Base-by-base conservation (phyloP, 305 asterid genomes). In the Solanum hybrid region DNA sequence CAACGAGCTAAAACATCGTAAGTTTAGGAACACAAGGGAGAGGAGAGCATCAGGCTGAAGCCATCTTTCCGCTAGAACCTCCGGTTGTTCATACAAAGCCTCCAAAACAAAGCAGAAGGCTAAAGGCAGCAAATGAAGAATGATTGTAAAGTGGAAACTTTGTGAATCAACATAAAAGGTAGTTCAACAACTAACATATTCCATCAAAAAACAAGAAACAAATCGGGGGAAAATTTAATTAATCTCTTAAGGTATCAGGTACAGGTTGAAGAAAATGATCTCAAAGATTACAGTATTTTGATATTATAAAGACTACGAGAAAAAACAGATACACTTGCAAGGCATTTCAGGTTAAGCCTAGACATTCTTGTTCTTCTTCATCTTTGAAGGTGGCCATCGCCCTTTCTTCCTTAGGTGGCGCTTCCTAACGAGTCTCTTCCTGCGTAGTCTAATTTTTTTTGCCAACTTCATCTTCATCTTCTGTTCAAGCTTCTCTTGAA, bases 371-470 rank as follows among this genome's bases (percentile, higher is more conserved):
- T 95, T 94, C 93, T 95, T 95, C 93, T 93, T 95, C 97, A 95
- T 10, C 93, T 95, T 95, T 4, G 97, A 95, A 88, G 97, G 98
- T 11, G 98, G 97, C 98, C 98, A 95, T 81, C 97, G 90, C 7
- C 97, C 98, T 92, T 93, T 95, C 94, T 95, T 95, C 96, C 98
- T 95, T 90, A 95, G 91, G 89, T 91, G 96, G 77, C 97, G 97
- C 89, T 95, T 95, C 94, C 93, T 90, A 86, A 95, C 92, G 15
- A 95, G 98, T 93, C 96, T 92, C 94, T 95, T 95, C 90, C 97
- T 93, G 91, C 94, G 92, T 10, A 95, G 94, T 90, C 98, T 92
- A 51, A 95, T 90, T 92, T 95, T 95, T 94, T 95, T 95, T 20
- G 97, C 96, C 76, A 93, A 33, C 82, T 94, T 95, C 97, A 95